Percentiles rank a stretch among this genome's conserved stretches.
Conservation (phyloP, 169 alveolate species). For the Eimeria necatrix region DNA sequence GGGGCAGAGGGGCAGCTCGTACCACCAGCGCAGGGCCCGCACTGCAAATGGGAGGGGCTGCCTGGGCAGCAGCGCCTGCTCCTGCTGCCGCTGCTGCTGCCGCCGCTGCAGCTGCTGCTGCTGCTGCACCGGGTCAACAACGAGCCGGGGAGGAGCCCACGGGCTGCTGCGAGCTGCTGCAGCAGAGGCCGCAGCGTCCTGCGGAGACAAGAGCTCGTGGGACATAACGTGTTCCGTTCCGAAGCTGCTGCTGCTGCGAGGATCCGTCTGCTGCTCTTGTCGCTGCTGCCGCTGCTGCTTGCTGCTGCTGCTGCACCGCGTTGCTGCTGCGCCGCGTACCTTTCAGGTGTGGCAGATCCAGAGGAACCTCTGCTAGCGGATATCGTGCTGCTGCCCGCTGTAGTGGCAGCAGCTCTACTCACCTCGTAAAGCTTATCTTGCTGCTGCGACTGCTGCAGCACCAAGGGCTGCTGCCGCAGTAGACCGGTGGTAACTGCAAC, state of each 20-base stretch:
- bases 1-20: constrained; percentile 31
- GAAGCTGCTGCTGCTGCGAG: background rate
- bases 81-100: constrained; percentile 52
- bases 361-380: no score
- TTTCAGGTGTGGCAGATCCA: no score
- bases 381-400: no score
- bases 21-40: constrained; percentile 57
- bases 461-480: no score
- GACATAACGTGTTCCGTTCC: background rate
- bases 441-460: no score
- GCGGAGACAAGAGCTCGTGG: constrained; percentile 15
- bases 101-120: constrained; percentile 44
- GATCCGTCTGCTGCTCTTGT: no score
- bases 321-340: no score
- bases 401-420: no score
- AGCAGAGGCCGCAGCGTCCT: constrained; percentile 36
- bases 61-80: background rate
- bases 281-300: no score
- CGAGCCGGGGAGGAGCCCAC: background rate
- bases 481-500: no score
- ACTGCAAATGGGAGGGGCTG: background rate
- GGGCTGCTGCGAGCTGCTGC: constrained; percentile 32
- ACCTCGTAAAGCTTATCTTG: no score
- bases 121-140: constrained; percentile 9
- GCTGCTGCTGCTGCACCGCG: no score